Conservation (phyloP, 345 rosid genomes). For the Eutrema heterophyllum region DNA sequence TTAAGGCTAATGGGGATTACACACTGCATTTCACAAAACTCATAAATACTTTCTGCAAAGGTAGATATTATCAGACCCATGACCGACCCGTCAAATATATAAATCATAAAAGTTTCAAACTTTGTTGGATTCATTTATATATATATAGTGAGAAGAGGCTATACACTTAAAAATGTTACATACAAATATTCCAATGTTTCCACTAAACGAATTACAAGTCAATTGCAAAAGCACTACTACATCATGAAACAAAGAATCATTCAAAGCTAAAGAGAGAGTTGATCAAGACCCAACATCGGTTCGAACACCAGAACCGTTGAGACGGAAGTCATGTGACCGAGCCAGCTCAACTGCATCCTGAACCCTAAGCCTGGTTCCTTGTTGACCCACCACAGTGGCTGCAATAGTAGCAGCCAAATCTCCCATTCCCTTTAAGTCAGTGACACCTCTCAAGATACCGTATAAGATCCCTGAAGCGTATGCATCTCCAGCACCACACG, state of each 20-base stretch:
- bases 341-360: slow-evolving; percentile 66
- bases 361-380: slow-evolving; percentile 82
- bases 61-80: neutral
- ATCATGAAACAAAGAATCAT: slow-evolving; percentile 24
- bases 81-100: neutral
- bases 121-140: slow-evolving; percentile 10
- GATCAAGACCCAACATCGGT: slow-evolving; percentile 66
- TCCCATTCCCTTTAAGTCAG: slow-evolving; percentile 80
- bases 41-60: neutral
- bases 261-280: slow-evolving; percentile 31
- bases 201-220: slow-evolving; percentile 7
- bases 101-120: neutral
- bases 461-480: slow-evolving; percentile 90
- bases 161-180: slow-evolving; percentile 25
- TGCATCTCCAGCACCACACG: slow-evolving; percentile 95
- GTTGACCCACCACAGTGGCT: slow-evolving; percentile 87
- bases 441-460: slow-evolving; percentile 62
- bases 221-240: neutral
- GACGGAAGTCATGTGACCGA: slow-evolving; percentile 49
- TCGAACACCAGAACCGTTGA: slow-evolving; percentile 33
- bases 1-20: neutral
- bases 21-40: neutral
- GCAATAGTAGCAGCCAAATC: slow-evolving; percentile 81
- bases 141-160: neutral
- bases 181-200: slow-evolving; percentile 18